A percentile compares a stretch with the other conserved stretches of the same genome.
These are phyloP conservation scores for Psilocybe cubensis DNA, from an alignment of 768 basidiomycete species.

Conservation along the genomic window DNA sequence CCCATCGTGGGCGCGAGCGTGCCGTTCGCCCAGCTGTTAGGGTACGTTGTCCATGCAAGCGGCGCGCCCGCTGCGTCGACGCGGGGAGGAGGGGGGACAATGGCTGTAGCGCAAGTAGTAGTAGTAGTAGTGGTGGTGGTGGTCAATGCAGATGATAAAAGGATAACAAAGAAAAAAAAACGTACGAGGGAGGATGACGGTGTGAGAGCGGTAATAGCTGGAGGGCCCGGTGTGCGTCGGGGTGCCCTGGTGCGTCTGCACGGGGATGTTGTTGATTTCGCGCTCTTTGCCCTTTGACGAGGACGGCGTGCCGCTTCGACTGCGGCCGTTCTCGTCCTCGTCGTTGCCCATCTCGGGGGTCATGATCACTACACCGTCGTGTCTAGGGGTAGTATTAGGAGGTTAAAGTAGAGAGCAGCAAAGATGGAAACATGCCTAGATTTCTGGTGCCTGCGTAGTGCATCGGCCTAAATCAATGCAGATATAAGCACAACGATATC, in stretches of 20 bases:
- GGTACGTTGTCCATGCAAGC: constrained; percentile 21
- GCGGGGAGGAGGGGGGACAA: constrained; percentile 42
- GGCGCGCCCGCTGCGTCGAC: constrained; percentile 36
- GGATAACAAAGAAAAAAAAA: constrained; percentile 7
- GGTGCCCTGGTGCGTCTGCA: constrained; percentile 31
- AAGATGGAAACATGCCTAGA: constrained; percentile 55
- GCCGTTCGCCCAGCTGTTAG: constrained; percentile 20
- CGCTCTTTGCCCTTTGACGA: constrained; percentile 44
- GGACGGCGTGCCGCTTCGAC: constrained; percentile 53
- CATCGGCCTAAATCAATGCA: constrained; percentile 62
- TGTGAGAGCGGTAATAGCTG: constrained; percentile 72
- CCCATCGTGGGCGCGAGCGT: constrained; percentile 22
- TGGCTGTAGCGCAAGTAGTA: too few relatives aligned
- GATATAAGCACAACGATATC: constrained; percentile 20
- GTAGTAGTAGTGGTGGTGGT: too few relatives aligned
- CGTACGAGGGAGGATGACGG: constrained; percentile 47
- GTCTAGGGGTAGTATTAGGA: constrained; percentile 38
- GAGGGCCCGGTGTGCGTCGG: constrained; percentile 42
- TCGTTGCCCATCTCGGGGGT: constrained; percentile 39
- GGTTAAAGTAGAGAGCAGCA: not conserved
- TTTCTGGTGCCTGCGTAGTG: constrained; percentile 78
- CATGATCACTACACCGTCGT: constrained; percentile 71
- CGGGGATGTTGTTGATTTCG: constrained; percentile 25
- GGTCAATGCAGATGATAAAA: not conserved
- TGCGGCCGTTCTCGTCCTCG: constrained; percentile 40